phyloP scores from a whole-genome alignment of 2,329 filamentous ascomycete species.

The Claviceps sp. region DNA sequence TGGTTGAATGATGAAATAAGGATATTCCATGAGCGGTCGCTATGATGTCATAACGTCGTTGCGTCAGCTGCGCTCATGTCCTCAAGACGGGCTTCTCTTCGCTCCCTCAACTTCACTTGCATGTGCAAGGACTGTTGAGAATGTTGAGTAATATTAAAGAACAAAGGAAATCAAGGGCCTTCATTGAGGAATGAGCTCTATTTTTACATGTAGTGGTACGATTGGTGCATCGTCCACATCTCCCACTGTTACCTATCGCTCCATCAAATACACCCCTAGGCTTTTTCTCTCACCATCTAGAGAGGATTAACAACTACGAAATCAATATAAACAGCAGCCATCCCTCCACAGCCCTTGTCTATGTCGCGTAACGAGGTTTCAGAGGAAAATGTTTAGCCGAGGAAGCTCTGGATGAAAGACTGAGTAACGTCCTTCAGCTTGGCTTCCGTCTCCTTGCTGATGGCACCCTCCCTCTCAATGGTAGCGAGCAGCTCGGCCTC shows the following conservation, averaged over 20 bases:
- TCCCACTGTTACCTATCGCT: slow-evolving; percentile 30
- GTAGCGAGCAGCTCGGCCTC: slow-evolving; percentile 69
- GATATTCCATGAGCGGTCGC: not conserved
- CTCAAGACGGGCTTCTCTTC: no score
- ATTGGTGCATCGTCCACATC: slow-evolving; percentile 32
- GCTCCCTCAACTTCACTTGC: not conserved
- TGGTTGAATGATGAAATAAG: no score
- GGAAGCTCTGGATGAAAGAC: slow-evolving; percentile 91
- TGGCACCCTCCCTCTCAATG: slow-evolving; percentile 89
- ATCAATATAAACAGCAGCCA: slow-evolving; percentile 37
- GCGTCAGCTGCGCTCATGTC: no score
- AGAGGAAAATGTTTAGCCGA: slow-evolving; percentile 30
- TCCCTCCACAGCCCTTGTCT: slow-evolving; percentile 21
- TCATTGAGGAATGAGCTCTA: slow-evolving; percentile 47
- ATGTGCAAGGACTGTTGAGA: not conserved
- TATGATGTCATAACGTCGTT: not conserved
- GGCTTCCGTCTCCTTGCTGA: slow-evolving; percentile 87
- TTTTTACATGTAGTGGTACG: slow-evolving; percentile 48
- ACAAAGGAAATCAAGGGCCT: slow-evolving; percentile 49
- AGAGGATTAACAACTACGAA: slow-evolving; percentile 21
- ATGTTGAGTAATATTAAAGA: slow-evolving; percentile 14
- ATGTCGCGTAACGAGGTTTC: slow-evolving; percentile 17
- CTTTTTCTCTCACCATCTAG: slow-evolving; percentile 30
- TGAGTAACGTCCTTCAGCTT: slow-evolving; percentile 65
- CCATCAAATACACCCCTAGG: slow-evolving; percentile 33